Base-by-base conservation (phyloP, 2,329 filamentous ascomycete genomes). In the Fusarium praegraminearum region DNA sequence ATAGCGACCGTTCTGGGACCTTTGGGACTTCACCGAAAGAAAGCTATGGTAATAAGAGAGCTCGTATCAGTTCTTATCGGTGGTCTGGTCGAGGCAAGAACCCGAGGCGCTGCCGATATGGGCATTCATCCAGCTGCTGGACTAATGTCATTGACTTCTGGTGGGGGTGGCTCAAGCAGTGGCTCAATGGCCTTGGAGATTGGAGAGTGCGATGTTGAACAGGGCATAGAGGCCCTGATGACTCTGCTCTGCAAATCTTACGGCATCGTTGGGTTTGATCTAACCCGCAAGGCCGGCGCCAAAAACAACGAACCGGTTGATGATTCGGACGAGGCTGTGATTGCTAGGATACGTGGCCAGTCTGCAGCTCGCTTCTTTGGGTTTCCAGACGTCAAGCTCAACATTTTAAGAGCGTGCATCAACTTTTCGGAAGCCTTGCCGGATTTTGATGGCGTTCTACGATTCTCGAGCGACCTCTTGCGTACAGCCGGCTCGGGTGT, bases 41-140 rank as follows among this genome's bases (percentile, higher is more conserved):
- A 97, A 79, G 94, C 93, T 7, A 91, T 98, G 81, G 89, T 98
- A 1, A 86, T 97, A 73, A 90, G 93, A 72, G 94, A 98, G 75
- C 85, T 98, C 51, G 86, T 99, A 11, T 91, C 90, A 5, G 90
- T 94, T 18, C 84, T 98, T 41, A 93, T 97, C 54, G 91, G 90
- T 35, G 94, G 93, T 4, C 85, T 99, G 11, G 91, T 97, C 7
- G 93, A 98, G 79, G 96, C 96, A 18, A 88, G 96, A 40, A 98
- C 97, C 47, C 87, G 95, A 49, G 95, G 95, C 33, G 96, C 96
- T 41, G 94, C 96, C n/a, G 96, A 98, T 76, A 93, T 96, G 75
- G 96, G 95, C 5, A 93, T 99, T 36, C 95, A 98, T 80, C 96
- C 96, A 41, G 95, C 95, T 20, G 93, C 95, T 12, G 94, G 93